Evolutionary conservation across 2,329 filamentous ascomycete genomes (phyloP), one percentile per base, ranked within the genome.

Genomic region (Balansia obtecta): DNA sequence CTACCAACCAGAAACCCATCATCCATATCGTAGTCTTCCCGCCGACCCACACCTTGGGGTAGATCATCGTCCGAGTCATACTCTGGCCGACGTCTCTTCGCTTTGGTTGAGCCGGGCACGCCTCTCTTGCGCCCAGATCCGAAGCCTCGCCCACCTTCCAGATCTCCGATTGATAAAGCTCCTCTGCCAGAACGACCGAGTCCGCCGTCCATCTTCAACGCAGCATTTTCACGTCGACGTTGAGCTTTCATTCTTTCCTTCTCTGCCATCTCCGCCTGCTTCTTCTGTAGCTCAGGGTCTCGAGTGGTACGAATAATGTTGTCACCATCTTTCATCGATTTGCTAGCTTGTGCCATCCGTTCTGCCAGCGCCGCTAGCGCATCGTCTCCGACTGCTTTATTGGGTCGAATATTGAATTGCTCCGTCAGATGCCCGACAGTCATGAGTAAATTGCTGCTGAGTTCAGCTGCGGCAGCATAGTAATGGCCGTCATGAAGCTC

Each of bases 31-130:
- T 91, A 91, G 56, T 88, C 84, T 56, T 90, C 84, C 53, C 83
- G 76, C 48, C 79, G 77, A 33, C 75, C 75, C 44, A 71, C 71
- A 33, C 80, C 78, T 38, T 77, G 75, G 15, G 80, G 79, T 37
- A 82, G 72, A 52, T 86, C 85, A 57, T 88, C 85, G 58, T 89
- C 86, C 9, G 87, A 87, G 59, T 90, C 85, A 53, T 88, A 86
- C 57, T 86, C 85, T 52, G 74, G 71, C 39, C 74, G 72, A 33
- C 73, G 72, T 59, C 74, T 71, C 67, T 77, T 79, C 44, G 70
- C 66, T 55, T 76, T 76, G 32, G 68, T 65, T 12, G 68, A 65
- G 11, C 76, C 75, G 0, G 72, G 68, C 0, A 70, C 68, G 20
- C 75, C 72, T 54, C 76, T 74, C 62, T 81, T 81, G 41, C 77